Conservation (phyloP, 495 filamentous ascomycete genomes). For the Aspergillus nanangensis region DNA sequence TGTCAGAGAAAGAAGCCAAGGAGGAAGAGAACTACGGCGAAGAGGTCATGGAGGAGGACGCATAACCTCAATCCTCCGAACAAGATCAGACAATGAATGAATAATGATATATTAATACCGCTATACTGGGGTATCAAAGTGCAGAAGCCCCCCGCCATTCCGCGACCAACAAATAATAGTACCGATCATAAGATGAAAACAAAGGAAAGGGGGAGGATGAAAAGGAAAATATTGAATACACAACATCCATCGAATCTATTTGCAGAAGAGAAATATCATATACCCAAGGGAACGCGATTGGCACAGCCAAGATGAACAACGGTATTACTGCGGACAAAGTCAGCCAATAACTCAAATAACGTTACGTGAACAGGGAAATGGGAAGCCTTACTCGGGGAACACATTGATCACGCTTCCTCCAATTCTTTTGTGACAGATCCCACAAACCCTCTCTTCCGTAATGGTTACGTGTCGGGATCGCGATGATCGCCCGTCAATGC, state of each 20-base stretch:
- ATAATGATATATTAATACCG: conserved; percentile 13
- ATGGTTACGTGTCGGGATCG: conserved; percentile 73
- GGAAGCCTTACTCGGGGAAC: conserved; percentile 56
- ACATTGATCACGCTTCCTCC: conserved; percentile 84
- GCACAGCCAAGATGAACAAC: conserved; percentile 86
- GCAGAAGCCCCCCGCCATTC: conserved; percentile 21
- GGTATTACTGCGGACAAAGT: conserved; percentile 38
- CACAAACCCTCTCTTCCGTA: conserved; percentile 81
- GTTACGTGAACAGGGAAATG: background rate
- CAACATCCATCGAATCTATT: conserved; percentile 10
- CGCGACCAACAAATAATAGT: conserved; percentile 4
- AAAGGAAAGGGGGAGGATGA: conserved; percentile 12
- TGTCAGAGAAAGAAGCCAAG: conserved; percentile 53
- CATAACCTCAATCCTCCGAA: conserved; percentile 16
- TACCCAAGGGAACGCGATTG: conserved; percentile 32
- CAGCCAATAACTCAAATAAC: conserved; percentile 11
- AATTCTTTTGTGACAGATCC: conserved; percentile 87
- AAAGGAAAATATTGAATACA: conserved; percentile 12
- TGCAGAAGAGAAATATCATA: conserved; percentile 14
- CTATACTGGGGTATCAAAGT: conserved; percentile 41
- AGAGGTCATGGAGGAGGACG: conserved; percentile 60
- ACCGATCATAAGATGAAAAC: conserved; percentile 7
- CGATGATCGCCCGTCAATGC: conserved; percentile 44
- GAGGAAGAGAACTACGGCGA: conserved; percentile 89
- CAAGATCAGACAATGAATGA: background rate